Evolutionary conservation across 306 rosid species (phyloP).

Genomic region (Malus sieversii): DNA sequence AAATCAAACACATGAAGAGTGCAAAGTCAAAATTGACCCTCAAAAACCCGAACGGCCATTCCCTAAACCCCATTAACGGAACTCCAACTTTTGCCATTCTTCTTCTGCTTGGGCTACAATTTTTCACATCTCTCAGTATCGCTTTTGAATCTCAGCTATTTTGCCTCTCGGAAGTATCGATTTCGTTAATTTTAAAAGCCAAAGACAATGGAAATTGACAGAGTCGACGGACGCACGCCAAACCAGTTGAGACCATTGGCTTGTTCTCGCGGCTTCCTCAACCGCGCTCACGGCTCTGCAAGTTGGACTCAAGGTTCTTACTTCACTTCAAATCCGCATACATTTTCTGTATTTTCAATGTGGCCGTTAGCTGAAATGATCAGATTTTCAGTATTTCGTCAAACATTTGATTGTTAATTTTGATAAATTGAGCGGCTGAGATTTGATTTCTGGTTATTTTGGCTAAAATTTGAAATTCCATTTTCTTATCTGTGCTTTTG

Average conservation of each 20-base stretch:
- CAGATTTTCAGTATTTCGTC: not conserved
- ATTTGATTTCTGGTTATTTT: not conserved
- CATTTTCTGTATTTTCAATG: not conserved
- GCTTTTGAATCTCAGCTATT: not conserved
- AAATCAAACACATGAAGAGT: too few relatives aligned
- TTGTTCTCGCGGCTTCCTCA: slow-evolving; percentile 60
- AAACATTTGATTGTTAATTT: too few relatives aligned
- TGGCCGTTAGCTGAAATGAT: not conserved
- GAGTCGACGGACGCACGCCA: slow-evolving; percentile 64
- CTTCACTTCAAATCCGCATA: not conserved
- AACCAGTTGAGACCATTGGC: slow-evolving; percentile 77
- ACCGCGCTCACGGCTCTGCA: slow-evolving; percentile 92
- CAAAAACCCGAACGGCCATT: not conserved
- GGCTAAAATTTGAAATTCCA: not conserved
- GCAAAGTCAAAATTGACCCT: not conserved
- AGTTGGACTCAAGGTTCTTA: slow-evolving; percentile 70
- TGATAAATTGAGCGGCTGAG: too few relatives aligned
- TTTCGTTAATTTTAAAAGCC: not conserved
- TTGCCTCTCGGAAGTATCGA: not conserved
- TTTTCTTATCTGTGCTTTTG: not conserved
- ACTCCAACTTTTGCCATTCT: not conserved
- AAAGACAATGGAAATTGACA: slow-evolving; percentile 43
- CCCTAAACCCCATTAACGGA: not conserved
- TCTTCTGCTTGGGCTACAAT: not conserved
- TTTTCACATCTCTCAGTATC: not conserved